Percentiles rank a stretch among this genome's conserved stretches.
These are phyloP conservation scores for Blastobotrys buckinghamii DNA, from an alignment of 1,139 yeast species.

Conservation along the genomic window DNA sequence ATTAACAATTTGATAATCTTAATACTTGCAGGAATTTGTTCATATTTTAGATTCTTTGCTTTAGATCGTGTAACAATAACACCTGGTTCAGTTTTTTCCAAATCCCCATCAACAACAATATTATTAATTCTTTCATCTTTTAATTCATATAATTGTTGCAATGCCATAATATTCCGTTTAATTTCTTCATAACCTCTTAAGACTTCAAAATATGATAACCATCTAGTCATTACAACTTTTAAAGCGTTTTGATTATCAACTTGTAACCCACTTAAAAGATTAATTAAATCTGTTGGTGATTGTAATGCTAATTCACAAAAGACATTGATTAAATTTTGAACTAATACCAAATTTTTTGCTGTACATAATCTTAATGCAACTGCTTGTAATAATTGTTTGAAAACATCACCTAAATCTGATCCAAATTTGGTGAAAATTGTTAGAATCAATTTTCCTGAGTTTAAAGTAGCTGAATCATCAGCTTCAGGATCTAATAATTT, in stretches of 20 bases:
- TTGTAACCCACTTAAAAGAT: slow-evolving; percentile 43
- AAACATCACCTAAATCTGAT: slow-evolving; percentile 43
- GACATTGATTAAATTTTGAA: slow-evolving; percentile 70
- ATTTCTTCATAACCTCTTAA: slow-evolving; percentile 75
- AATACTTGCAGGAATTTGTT: slow-evolving; percentile 60
- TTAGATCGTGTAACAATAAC: slow-evolving; percentile 78
- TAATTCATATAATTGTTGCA: slow-evolving; percentile 56
- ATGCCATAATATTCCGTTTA: slow-evolving; percentile 62
- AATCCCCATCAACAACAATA: slow-evolving; percentile 69
- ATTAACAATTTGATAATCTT: slow-evolving; percentile 69
- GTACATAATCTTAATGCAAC: slow-evolving; percentile 59
- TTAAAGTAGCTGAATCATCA: slow-evolving; percentile 74
- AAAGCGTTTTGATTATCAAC: slow-evolving; percentile 35
- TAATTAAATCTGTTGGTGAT: slow-evolving; percentile 56
- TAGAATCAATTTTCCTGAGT: slow-evolving; percentile 39
- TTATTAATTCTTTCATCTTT: slow-evolving; percentile 48
- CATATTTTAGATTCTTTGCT: slow-evolving; percentile 52
- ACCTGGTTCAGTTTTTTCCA: slow-evolving; percentile 55
- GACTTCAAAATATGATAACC: slow-evolving; percentile 80
- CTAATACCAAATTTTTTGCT: slow-evolving; percentile 64
- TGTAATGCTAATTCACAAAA: slow-evolving; percentile 64
- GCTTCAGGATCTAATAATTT: slow-evolving; percentile 65
- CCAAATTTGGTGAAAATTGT: slow-evolving; percentile 57
- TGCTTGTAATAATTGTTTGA: slow-evolving; percentile 62
- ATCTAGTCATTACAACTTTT: slow-evolving; percentile 53